Base-by-base conservation (phyloP, 2,329 filamentous ascomycete genomes). In the Cyphellophora attinorum region DNA sequence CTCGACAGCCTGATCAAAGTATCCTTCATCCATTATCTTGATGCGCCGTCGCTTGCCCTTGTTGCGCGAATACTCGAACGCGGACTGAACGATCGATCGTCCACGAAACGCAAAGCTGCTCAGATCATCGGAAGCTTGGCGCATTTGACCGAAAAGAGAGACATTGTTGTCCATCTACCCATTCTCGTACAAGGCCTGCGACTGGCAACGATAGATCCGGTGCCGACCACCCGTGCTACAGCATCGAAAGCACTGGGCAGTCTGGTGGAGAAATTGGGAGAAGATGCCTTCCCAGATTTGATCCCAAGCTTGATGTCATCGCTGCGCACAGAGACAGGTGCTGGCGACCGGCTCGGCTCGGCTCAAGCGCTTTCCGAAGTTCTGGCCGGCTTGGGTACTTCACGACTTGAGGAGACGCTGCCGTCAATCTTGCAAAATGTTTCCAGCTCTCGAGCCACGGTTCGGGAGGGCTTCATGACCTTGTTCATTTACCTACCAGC, bases 391-490 rank as follows among this genome's bases (percentile, higher is more conserved):
- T 69, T 98, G 51, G 91, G 93, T 46, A 98, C 91, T 1, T 74
- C 81, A 33, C 82, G 91, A 48, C 67, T 98, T 48, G 91, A 98
- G 59, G 93, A 98, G 61, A 96, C 88, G 4, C 67, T 98, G 29
- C 93, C 91, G 25, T 95, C 89, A 10, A 94, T 98, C 49, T 64
- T 98, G 27, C 89, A 96, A 53, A 98, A 98, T 52, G 89, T 94
- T 46, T 79, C 85, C 48, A 96, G 89, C 51, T 76, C 81, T 48
- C 95, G 94, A 61, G 58, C 91, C 12, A 78, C 86, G 35, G 85
- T 98, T 45, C 79, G 91, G 51, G 91, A 98, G 68, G 91, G 91
- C 29, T 98, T 98, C 67, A 98, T 98, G 91, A 95, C 91, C 5
- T 73, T 98, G 27, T 98, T 98, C 63, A 96, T 98, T 48, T 98